These are phyloP conservation scores for Cryptococcus sp. DNA, from an alignment of 1,284 basidiomycete species.

Conservation along the genomic window DNA sequence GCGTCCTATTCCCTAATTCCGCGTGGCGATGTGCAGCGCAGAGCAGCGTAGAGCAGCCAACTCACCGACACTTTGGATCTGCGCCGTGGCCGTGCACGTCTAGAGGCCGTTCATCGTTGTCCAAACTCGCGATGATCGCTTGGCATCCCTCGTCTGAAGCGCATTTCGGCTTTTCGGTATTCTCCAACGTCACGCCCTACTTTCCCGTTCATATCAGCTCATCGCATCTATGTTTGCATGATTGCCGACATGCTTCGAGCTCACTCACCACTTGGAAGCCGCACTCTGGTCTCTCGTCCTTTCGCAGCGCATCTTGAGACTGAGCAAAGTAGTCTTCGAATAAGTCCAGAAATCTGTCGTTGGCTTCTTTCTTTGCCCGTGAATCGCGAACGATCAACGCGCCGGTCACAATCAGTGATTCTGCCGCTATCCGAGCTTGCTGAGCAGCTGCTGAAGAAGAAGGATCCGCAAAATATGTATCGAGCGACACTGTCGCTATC, in stretches of 20 bases:
- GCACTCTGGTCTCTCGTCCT: slow-evolving; percentile 77
- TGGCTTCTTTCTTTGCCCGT: slow-evolving; percentile 77
- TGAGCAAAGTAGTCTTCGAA: slow-evolving; percentile 85
- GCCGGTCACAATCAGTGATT: slow-evolving; percentile 72
- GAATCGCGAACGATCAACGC: slow-evolving; percentile 80
- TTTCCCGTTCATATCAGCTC: background rate
- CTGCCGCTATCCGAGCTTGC: slow-evolving; percentile 62
- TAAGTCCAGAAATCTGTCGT: slow-evolving; percentile 74
- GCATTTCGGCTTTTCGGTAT: slow-evolving; percentile 89
- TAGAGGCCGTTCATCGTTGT: slow-evolving; percentile 73
- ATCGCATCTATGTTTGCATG: background rate
- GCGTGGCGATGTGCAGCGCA: no score
- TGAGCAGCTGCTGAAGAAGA: slow-evolving; percentile 54
- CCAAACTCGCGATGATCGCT: slow-evolving; percentile 57
- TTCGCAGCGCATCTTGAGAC: slow-evolving; percentile 61
- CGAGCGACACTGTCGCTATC: slow-evolving; percentile 73
- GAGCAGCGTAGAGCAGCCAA: background rate
- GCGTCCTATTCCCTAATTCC: no score
- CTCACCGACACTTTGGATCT: slow-evolving; percentile 79
- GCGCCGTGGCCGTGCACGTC: slow-evolving; percentile 68
- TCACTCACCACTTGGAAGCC: slow-evolving; percentile 55
- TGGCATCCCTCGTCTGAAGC: slow-evolving; percentile 55
- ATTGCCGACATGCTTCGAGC: slow-evolving; percentile 54
- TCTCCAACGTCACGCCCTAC: slow-evolving; percentile 84
- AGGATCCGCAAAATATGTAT: slow-evolving; percentile 65